Conservation (phyloP, 495 filamentous ascomycete species). For the Penicillium riverlandense region DNA sequence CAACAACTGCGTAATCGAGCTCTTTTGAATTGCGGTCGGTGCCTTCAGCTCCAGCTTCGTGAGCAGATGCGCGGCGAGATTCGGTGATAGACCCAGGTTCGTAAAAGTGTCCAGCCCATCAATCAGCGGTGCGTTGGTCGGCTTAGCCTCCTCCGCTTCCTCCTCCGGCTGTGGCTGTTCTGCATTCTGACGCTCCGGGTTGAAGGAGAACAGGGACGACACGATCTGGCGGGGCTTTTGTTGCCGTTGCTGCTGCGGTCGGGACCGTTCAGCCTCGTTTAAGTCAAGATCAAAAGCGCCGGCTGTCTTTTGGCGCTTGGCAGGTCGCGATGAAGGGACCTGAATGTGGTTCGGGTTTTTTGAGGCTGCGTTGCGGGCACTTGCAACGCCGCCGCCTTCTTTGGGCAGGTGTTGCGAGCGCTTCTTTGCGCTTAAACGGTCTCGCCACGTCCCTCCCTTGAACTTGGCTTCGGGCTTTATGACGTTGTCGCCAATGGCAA, state of each 20-base stretch:
- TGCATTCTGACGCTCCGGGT: slow-evolving; percentile 58
- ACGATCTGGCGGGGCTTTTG: slow-evolving; percentile 52
- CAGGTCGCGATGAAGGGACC: slow-evolving; percentile 22
- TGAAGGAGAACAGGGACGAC: slow-evolving; percentile 87
- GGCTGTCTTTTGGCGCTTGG: slow-evolving; percentile 33
- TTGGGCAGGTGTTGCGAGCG: slow-evolving; percentile 45
- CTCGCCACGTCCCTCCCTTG: slow-evolving; percentile 87
- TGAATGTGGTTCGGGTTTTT: slow-evolving; percentile 37
- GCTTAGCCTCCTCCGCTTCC: slow-evolving; percentile 51
- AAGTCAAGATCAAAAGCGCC: slow-evolving; percentile 10
- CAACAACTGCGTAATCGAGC: slow-evolving; percentile 69
- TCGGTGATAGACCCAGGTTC: slow-evolving; percentile 67
- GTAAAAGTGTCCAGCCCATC: slow-evolving; percentile 79
- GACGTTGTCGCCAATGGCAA: slow-evolving; percentile 59
- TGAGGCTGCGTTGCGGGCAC: slow-evolving; percentile 10
- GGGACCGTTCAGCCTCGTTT: slow-evolving; percentile 7
- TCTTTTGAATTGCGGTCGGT: slow-evolving; percentile 91
- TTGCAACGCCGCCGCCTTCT: slow-evolving; percentile 14
- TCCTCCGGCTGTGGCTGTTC: slow-evolving; percentile 36
- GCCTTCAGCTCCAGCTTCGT: slow-evolving; percentile 82
- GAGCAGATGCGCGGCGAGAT: slow-evolving; percentile 72
- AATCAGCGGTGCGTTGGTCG: slow-evolving; percentile 94
- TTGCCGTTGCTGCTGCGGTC: slow-evolving; percentile 15
- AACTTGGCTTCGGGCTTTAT: slow-evolving; percentile 59
- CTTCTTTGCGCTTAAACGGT: slow-evolving; percentile 75